phyloP scores from a whole-genome alignment of 2,329 filamentous ascomycete species.

The Curvularia hawaiiensis region DNA sequence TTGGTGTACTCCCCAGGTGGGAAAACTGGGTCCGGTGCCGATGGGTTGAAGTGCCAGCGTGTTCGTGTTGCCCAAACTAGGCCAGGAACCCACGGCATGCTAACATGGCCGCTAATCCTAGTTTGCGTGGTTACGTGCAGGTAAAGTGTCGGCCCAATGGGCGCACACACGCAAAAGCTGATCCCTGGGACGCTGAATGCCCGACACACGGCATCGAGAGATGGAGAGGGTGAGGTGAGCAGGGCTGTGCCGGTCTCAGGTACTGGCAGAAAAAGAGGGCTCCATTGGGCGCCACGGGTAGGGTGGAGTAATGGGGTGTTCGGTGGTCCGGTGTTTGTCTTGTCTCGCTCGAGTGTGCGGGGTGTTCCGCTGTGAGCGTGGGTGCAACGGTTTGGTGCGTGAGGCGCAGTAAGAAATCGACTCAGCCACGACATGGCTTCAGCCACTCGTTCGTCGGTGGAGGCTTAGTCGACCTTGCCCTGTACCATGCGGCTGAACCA shows the following conservation, averaged over 20 bases:
- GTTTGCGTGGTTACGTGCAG: background rate
- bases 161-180: background rate
- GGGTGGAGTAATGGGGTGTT: background rate
- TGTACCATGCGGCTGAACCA: background rate
- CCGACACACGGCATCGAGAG: background rate
- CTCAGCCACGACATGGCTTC: background rate
- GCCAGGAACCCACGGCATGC: constrained; percentile 5
- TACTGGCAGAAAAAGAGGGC: constrained; percentile 33
- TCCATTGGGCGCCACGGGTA: constrained; percentile 22
- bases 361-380: background rate
- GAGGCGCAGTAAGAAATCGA: constrained; percentile 1
- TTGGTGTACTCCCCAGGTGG: background rate
- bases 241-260: constrained; percentile 32
- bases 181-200: background rate
- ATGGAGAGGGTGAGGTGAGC: constrained; percentile 3
- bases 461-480: background rate
- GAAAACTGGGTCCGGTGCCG: constrained; percentile 9
- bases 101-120: background rate
- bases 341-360: background rate
- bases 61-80: constrained; percentile 5
- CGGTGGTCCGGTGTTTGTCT: background rate
- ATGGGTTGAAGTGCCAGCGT: constrained; percentile 10
- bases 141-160: constrained; percentile 10
- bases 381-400: constrained; percentile 10
- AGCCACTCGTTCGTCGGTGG: background rate